These are phyloP conservation scores for Pseudisothecium myosuroides DNA, from an alignment of 225 moss, liverwort and hornwort genomes.

Conservation along the genomic window DNA sequence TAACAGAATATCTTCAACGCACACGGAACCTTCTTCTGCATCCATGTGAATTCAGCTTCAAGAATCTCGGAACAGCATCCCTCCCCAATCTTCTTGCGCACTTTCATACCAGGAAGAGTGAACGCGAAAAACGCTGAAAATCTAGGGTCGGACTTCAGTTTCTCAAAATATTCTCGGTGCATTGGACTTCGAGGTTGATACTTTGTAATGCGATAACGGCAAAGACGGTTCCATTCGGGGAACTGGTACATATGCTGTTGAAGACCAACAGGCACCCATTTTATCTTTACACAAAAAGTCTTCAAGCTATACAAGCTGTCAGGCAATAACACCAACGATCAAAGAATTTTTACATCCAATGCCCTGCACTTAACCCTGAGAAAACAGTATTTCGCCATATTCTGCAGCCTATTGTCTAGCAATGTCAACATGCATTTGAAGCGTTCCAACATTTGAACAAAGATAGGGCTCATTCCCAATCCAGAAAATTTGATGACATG, in stretches of 20 bases:
- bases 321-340: not conserved
- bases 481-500: not conserved
- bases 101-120: too few relatives aligned
- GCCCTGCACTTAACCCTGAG: not conserved
- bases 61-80: not conserved
- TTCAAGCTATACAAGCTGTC: not conserved
- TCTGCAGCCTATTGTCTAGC: not conserved
- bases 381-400: not conserved
- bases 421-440: not conserved
- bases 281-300: not conserved
- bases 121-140: not conserved
- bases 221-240: not conserved
- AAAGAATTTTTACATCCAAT: not conserved
- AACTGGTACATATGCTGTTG: not conserved
- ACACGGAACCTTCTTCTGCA: not conserved
- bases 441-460: not conserved
- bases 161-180: not conserved
- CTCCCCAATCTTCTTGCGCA: not conserved
- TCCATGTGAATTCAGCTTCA: too few relatives aligned
- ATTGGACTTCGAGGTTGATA: not conserved
- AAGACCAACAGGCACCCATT: not conserved
- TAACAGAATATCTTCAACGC: not conserved
- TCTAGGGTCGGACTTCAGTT: not conserved
- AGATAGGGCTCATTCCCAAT: not conserved
- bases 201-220: not conserved